Conservation (phyloP, 768 basidiomycete genomes). For the Suillus sp. region DNA sequence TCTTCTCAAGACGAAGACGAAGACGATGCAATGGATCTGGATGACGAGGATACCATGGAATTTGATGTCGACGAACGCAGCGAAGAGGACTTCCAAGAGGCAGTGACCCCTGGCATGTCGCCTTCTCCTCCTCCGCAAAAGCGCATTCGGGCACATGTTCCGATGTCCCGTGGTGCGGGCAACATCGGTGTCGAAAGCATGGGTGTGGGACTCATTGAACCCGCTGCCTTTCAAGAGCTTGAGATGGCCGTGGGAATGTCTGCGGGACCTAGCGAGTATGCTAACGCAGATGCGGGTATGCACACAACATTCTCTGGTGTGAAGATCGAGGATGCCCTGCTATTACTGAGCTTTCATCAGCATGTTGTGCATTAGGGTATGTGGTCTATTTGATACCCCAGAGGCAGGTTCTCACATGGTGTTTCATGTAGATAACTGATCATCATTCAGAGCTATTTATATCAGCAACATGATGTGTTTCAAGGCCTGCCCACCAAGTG, state of each 20-base stretch:
- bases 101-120: constrained; percentile 64
- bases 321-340: constrained; percentile 71
- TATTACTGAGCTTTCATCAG: constrained; percentile 75
- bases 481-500: constrained; percentile 6
- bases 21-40: constrained; percentile 53
- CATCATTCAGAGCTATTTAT: constrained; percentile 8
- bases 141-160: constrained; percentile 29
- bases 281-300: constrained; percentile 22
- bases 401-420: neutral
- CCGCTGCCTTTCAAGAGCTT: constrained; percentile 47
- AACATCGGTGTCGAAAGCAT: constrained; percentile 33
- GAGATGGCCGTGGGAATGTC: constrained; percentile 44
- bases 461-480: constrained; percentile 6
- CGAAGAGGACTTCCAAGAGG: constrained; percentile 75
- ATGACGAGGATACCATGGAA: constrained; percentile 43
- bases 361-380: constrained; percentile 54
- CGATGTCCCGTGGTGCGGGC: constrained; percentile 31
- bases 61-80: constrained; percentile 55
- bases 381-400: neutral
- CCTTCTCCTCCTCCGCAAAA: constrained; percentile 40
- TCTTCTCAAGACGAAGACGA: constrained; percentile 44
- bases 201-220: constrained; percentile 40
- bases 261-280: constrained; percentile 27
- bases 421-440: constrained; percentile 2
- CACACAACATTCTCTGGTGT: constrained; percentile 49